A percentile compares a stretch with the other conserved stretches of the same genome.
Evolutionary conservation across 169 alveolate species (phyloP).

Genomic region (Eimeria brunetti): DNA sequence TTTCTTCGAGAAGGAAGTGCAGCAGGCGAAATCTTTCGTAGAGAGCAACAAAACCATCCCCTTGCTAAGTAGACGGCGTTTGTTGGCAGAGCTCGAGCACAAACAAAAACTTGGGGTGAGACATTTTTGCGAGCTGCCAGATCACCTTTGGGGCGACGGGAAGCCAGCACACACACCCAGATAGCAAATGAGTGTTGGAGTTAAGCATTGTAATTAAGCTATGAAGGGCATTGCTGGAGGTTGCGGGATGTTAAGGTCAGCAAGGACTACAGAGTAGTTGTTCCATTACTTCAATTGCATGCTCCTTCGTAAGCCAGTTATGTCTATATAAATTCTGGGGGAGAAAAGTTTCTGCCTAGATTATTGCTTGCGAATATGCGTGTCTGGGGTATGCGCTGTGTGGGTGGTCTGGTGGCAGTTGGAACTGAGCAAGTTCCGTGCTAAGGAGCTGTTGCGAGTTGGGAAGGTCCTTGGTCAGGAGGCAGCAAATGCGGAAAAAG

Average conservation of each 20-base stretch:
- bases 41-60: slow-evolving; percentile 65
- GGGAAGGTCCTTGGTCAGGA: slow-evolving; percentile 77
- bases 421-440: slow-evolving; percentile 76
- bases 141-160: not conserved
- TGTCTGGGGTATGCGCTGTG: not conserved
- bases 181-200: not conserved
- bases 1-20: slow-evolving; percentile 66
- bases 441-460: slow-evolving; percentile 70
- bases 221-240: not conserved
- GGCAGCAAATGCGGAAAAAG: slow-evolving; percentile 51
- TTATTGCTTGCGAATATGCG: not conserved
- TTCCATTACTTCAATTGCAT: not conserved
- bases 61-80: slow-evolving; percentile 62
- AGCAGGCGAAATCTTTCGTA: slow-evolving; percentile 40
- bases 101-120: slow-evolving; percentile 67
- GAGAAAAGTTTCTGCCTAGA: not conserved
- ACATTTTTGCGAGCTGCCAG: not conserved
- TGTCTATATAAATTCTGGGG: not conserved
- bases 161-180: not conserved
- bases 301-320: not conserved
- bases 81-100: slow-evolving; percentile 71
- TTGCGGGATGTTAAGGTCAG: no score
- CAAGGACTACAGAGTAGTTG: not conserved
- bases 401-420: slow-evolving; percentile 41
- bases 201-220: not conserved